Percentiles rank a stretch among this genome's conserved stretches.
Conservation (phyloP, 1,284 basidiomycete genomes). For the Sporisorium sorghi region DNA sequence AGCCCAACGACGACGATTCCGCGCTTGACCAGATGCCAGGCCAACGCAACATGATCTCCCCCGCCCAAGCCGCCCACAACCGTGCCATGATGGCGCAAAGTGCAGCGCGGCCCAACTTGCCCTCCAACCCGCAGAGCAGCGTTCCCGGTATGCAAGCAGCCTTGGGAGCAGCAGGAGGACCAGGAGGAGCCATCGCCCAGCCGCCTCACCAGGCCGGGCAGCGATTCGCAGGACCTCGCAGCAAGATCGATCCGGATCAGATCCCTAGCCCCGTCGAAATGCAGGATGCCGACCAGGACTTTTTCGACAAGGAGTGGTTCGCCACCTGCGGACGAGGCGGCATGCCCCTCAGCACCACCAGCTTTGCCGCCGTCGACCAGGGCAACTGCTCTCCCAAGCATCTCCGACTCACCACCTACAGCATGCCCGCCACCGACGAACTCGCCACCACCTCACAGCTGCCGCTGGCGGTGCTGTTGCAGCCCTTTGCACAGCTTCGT, state of each 20-base stretch:
- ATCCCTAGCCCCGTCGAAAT: conserved; percentile 90
- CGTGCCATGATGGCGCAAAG: conserved; percentile 51
- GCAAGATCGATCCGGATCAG: conserved; percentile 88
- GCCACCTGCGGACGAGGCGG: conserved; percentile 79
- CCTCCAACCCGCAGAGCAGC: conserved; percentile 40
- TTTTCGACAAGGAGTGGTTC: conserved; percentile 83
- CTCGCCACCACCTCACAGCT: conserved; percentile 82
- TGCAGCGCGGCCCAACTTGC: conserved; percentile 31
- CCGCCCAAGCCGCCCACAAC: conserved; percentile 62
- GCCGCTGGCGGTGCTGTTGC: conserved; percentile 85
- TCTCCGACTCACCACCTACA: conserved; percentile 77
- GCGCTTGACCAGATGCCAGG: conserved; percentile 68
- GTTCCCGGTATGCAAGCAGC: conserved; percentile 45
- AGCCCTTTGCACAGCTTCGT: conserved; percentile 88
- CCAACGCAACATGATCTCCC: conserved; percentile 62
- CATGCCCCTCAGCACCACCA: conserved; percentile 83
- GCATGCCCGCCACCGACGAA: conserved; percentile 82
- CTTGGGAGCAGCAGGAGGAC: conserved; percentile 24
- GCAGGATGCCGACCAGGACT: conserved; percentile 83
- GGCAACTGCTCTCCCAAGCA: conserved; percentile 80
- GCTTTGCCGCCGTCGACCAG: conserved; percentile 91
- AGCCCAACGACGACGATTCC: conserved; percentile 39
- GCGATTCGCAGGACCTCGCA: conserved; percentile 74
- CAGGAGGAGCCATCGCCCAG: conserved; percentile 57
- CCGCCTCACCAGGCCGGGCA: conserved; percentile 71